Evolutionary conservation across 768 basidiomycete species (phyloP).

Genomic region (Podaxis sp.): DNA sequence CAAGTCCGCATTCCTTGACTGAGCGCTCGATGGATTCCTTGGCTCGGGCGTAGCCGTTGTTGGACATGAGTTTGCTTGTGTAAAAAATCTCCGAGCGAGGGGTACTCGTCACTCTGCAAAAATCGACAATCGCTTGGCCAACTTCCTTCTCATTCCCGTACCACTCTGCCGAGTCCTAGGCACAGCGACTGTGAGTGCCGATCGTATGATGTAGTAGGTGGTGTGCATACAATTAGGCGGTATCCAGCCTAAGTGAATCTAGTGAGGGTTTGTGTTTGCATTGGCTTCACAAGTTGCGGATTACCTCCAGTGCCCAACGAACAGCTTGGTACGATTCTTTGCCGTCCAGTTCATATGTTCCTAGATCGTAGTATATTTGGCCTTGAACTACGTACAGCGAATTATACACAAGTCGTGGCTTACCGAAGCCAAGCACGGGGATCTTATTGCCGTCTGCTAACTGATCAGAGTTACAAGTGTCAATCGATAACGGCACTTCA

Average conservation of each 20-base stretch:
- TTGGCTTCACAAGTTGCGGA: not conserved
- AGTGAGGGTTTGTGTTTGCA: not conserved
- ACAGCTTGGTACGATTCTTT: constrained; percentile 27
- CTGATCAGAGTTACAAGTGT: constrained; percentile 22
- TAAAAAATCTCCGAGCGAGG: constrained; percentile 65
- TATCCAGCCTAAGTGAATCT: constrained; percentile 1
- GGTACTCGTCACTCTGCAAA: constrained; percentile 21
- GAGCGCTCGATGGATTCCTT: constrained; percentile 52
- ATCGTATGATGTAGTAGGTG: not conserved
- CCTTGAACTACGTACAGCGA: not conserved
- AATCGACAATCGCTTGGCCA: constrained; percentile 3
- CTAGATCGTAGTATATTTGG: constrained; percentile 17
- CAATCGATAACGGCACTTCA: constrained; percentile 5
- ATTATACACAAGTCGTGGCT: not conserved
- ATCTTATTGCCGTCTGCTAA: constrained; percentile 53
- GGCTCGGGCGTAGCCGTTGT: constrained; percentile 50
- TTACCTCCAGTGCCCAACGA: constrained; percentile 9
- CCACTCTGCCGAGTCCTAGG: constrained; percentile 8
- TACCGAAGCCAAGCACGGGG: constrained; percentile 56
- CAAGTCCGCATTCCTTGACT: constrained; percentile 52
- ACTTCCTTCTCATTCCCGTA: constrained; percentile 6
- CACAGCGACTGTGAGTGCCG: not conserved
- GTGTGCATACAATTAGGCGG: not conserved
- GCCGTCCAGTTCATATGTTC: constrained; percentile 57
- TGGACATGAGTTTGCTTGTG: constrained; percentile 68